Evolutionary conservation across 1,284 basidiomycete species (phyloP).

Genomic region (Polyporus tsugae): DNA sequence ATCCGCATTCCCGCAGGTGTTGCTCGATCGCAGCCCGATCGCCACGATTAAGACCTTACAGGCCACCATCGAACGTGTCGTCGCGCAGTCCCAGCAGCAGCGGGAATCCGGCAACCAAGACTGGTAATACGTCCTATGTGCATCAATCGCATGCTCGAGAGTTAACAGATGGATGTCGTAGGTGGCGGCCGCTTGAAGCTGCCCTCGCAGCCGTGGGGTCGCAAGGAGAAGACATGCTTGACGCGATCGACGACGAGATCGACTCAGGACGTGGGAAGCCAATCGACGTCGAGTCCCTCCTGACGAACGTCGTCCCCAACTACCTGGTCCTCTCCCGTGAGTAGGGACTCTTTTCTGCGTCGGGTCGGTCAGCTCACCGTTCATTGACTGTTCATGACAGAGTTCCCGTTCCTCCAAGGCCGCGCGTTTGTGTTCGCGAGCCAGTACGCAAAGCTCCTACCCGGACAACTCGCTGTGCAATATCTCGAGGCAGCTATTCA

Average conservation of each 20-base stretch:
- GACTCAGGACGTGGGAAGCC: slow-evolving; percentile 68
- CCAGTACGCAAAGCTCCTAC: slow-evolving; percentile 83
- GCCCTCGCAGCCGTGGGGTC: slow-evolving; percentile 87
- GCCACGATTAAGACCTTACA: slow-evolving; percentile 69
- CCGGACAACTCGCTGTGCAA: slow-evolving; percentile 75
- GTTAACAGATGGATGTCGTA: slow-evolving; percentile 38
- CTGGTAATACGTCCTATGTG: slow-evolving; percentile 52
- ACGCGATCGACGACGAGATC: slow-evolving; percentile 79
- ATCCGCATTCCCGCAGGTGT: slow-evolving; percentile 53
- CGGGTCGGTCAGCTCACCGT: neutral
- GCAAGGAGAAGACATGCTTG: slow-evolving; percentile 79
- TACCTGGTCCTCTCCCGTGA: slow-evolving; percentile 72
- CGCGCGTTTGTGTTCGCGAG: slow-evolving; percentile 95
- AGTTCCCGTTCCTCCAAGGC: slow-evolving; percentile 91
- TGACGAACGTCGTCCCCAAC: slow-evolving; percentile 83
- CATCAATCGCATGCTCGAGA: neutral
- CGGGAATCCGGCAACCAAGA: slow-evolving; percentile 59
- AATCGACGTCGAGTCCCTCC: slow-evolving; percentile 81
- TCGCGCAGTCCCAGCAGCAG: slow-evolving; percentile 61
- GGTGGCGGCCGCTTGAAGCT: slow-evolving; percentile 93
- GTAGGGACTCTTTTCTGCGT: slow-evolving; percentile 30
- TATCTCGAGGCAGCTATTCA: slow-evolving; percentile 89
- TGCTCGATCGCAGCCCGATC: slow-evolving; percentile 74
- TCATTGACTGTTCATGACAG: slow-evolving; percentile 46
- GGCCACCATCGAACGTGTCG: slow-evolving; percentile 61